Base-by-base conservation (phyloP, 139 green algal species). In the Chlamydomonas sphaeroides region DNA sequence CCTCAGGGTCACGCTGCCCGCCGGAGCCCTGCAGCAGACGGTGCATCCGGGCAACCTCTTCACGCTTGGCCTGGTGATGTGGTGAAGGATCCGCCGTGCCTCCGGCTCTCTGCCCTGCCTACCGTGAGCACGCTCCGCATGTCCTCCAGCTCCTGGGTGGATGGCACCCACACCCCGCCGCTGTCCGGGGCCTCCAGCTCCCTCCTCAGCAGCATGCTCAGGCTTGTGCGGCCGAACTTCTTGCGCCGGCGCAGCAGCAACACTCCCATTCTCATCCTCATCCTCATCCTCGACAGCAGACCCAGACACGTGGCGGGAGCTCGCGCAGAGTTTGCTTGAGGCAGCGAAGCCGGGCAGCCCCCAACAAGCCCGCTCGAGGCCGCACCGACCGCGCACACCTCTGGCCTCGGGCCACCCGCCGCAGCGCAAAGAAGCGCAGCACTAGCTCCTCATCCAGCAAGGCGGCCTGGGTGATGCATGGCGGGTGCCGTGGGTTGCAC, bases 341-440 rank as follows among this genome's bases (percentile, higher is more conserved):
- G n/a, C n/a, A n/a, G n/a, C n/a, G n/a, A n/a, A n/a, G n/a, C n/a
- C n/a, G n/a, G n/a, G n/a, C n/a, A n/a, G n/a, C n/a, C n/a, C n/a
- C n/a, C 26, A 65, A 10, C 32, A 7, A 28, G 20, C 11, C 30
- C 25, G 18, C 32, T 8, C 33, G 32, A 2, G 10, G 32, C 11
- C 5, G 2, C 2, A 7, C 32, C 5, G 7, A 3, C 7, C 33
- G 35, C 63, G 17, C 33, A 42, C 63, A 33, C 8, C 17, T 42
- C 35, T 1, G 14, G 7, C 5, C 11, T 25, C 2, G 20, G 33
- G 33, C 35, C 25, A 18, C 14, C 63, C 4, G 63, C 63, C n/a
- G 35, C 14, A 68, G 63, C 33, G 63, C 63, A 11, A 68, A 68
- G 63, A 68, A 68, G 63, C 63, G 63, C 33, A 68, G 63, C 33